Evolutionary conservation across 2,329 filamentous ascomycete species (phyloP), one percentile per base, ranked within the genome.

Genomic region (Periconia macrospinosa): DNA sequence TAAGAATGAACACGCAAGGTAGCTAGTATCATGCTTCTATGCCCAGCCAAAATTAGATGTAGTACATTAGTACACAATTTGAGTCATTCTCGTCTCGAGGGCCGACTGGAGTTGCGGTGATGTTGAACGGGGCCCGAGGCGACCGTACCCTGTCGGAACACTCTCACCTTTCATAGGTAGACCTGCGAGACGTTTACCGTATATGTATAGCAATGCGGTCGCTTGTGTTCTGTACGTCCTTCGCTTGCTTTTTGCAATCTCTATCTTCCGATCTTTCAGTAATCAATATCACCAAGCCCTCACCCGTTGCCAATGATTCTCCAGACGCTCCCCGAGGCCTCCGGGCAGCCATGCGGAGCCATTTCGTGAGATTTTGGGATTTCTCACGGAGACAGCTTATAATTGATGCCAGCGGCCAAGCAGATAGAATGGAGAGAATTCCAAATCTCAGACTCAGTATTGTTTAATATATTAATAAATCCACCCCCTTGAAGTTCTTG

Each of bases 321-420:
- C 35, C 35, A 15, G 10, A 27, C 51, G 51, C 46, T 19, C 15
- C 42, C 51, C 47, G 33, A 42, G 51, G 41, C 43, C 15, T 53
- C 51, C 51, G 45, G 27, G 9, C 6, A 41, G 41, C 13, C 45
- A 42, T 45, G 15, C 43, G 30, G n/a, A n/a, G n/a, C n/a, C 23
- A 44, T 15, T 14, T 6, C 10, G 43, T 27, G 19, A 8, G 19
- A 30, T 20, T 18, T 11, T 20, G 19, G 19, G 6, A 27, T 20
- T 15, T 27, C 3, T 11, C 11, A 14, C 18, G 14, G 5, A 14
- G 9, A 27, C 3, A 14, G 15, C 3, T 35, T 33, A 18, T 15
- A 23, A n/a, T 6, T 30, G 11, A 13, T 37, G 33, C 33, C 15
- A 10, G 33, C 33, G 33, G 5, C 33, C 11, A 13, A 37, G 15